Percentiles rank a stretch among this genome's conserved stretches.
Conservation (phyloP, 805 yeast genomes). For the Wickerhamomyces kurtzmanii region DNA sequence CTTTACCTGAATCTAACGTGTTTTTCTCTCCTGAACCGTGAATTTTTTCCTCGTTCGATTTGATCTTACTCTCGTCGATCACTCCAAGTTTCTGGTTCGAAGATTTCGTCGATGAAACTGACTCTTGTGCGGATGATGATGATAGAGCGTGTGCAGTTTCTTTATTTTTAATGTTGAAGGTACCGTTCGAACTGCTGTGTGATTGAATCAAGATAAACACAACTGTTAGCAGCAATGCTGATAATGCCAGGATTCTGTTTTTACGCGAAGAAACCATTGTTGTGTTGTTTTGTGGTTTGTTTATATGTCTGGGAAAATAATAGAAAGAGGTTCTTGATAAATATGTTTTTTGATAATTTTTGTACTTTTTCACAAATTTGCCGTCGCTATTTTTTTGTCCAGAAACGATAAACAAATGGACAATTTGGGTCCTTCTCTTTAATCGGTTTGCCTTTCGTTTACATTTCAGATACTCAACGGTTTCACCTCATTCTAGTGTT, state of each 20-base stretch:
- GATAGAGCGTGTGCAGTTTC: not conserved
- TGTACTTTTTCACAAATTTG: no score
- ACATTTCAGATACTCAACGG: no score
- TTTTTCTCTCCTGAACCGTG: constrained; percentile 1
- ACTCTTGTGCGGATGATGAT: constrained; percentile 2
- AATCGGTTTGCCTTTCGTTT: no score
- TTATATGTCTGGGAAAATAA: no score
- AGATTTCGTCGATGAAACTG: constrained; percentile 4
- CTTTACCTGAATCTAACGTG: constrained; percentile 3
- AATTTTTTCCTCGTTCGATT: constrained; percentile 22
- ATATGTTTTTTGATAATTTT: no score
- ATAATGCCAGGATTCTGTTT: constrained; percentile 28
- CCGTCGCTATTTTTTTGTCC: no score
- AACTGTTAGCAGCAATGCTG: constrained; percentile 27
- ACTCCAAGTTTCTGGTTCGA: constrained; percentile 18
- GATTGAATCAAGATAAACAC: constrained; percentile 25
- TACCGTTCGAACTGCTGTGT: constrained; percentile 9
- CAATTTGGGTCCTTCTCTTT: no score
- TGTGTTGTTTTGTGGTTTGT: not conserved
- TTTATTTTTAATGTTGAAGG: constrained; percentile 3
- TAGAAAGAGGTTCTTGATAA: no score
- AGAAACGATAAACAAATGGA: no score
- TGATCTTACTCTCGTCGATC: constrained; percentile 31
- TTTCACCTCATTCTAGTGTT: no score
- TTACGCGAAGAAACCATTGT: constrained; percentile 21